Base-by-base conservation (phyloP, 495 filamentous ascomycete species). In the Podospora sp. region DNA sequence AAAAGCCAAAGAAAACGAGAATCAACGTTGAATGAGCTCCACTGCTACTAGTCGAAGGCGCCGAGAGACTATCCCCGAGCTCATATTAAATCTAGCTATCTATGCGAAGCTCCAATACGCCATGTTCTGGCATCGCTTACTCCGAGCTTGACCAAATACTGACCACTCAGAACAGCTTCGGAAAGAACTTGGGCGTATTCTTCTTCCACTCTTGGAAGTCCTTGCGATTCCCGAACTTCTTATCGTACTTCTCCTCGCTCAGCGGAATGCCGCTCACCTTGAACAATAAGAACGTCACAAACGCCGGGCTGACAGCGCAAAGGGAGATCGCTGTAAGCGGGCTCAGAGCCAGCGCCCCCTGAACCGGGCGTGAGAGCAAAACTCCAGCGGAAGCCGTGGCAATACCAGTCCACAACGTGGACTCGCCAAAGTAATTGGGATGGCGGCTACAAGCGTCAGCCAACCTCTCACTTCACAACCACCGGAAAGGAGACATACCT, bases 361-460 rank as follows among this genome's bases (percentile, higher is more conserved):
- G 74, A 66, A 60, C 84, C 71, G 68, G 80, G 46, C 25, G 71
- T 66, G 79, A 74, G 1, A 81, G 56, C 60, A 90, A 70, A 8
- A 87, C 79, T 0, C 86, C 84, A 0, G 76, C 83, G 18, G 84
- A 79, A 0, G 78, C 60, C 9, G 81, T 79, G 0, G 87, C 85
- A 33, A 89, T 83, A 0, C 89, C 88, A 0, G 81, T 84, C 89
- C 88, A 91, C 24, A 91, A 71, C 33, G 84, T 87, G 16, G 76
- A 79, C 72, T 91, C 89, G 2, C 89, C 89, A 65, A 88, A 87
- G 73, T 91, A 91, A 65, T 91, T 90, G 6, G 88, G 89, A 76
- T 88, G 88, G 35, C 86, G 76, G 35, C 84, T 86, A 71, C 6
- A 24, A 9, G 29, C 14, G 25, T 67, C 49, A 67, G n/a, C n/a